phyloP scores from a whole-genome alignment of 225 moss, liverwort and hornwort genomes.

The Anthoceros angustus region DNA sequence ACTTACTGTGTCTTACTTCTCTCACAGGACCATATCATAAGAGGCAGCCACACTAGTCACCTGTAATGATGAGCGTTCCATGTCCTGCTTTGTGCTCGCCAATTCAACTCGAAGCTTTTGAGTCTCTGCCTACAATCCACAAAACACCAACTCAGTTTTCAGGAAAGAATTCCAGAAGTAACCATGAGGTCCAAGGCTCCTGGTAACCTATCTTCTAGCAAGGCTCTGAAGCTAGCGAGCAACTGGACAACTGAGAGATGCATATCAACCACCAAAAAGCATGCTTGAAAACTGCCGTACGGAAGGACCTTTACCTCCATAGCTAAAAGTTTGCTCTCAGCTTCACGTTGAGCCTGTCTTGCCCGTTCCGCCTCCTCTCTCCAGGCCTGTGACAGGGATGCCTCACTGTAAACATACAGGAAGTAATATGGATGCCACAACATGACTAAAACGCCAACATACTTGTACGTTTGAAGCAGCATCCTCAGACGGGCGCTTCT shows the following conservation, averaged over 20 bases:
- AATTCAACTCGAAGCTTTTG: constrained; percentile 13
- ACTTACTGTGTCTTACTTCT: too few species aligned
- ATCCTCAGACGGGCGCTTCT: constrained; percentile 10
- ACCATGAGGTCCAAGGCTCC: too few species aligned
- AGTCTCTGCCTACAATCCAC: constrained; percentile 11
- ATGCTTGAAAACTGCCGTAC: neutral
- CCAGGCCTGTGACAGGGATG: constrained; percentile 3
- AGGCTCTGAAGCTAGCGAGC: too few species aligned
- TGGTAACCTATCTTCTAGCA: too few species aligned
- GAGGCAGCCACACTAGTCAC: neutral
- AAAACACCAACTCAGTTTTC: too few species aligned
- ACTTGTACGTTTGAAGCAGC: constrained; percentile 5
- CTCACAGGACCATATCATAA: neutral
- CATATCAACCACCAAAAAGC: neutral
- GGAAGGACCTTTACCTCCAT: constrained; percentile 7
- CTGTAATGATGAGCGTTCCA: neutral
- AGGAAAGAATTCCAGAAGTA: too few species aligned
- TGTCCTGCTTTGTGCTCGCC: constrained; percentile 8
- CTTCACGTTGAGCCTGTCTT: constrained; percentile 5
- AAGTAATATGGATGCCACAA: too few species aligned
- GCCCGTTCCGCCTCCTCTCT: constrained; percentile 11
- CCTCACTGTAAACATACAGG: too few species aligned
- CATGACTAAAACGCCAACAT: neutral
- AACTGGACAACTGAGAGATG: too few species aligned
- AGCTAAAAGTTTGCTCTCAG: constrained; percentile 7